Evolutionary conservation across 768 basidiomycete genomes (phyloP).

Genomic region (Macrolepiota fuliginosa): DNA sequence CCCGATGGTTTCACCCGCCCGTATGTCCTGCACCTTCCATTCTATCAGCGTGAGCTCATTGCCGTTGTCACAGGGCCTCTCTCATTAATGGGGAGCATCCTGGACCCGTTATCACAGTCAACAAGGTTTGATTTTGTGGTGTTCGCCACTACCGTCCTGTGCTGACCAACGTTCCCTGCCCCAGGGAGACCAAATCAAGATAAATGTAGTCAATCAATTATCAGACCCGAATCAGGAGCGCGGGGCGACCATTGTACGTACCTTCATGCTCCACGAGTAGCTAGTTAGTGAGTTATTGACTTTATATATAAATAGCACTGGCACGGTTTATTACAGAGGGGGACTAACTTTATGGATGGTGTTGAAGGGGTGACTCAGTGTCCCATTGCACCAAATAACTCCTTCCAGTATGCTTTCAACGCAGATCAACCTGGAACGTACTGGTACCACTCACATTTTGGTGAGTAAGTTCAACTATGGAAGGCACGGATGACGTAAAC

Average conservation of each 20-base stretch:
- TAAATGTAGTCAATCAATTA: too few species aligned
- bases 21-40: conserved; percentile 2
- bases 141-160: background rate
- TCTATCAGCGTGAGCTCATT: background rate
- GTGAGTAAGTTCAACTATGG: background rate
- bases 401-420: conserved; percentile 37
- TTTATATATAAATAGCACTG: conserved; percentile 35
- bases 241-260: conserved; percentile 45
- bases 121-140: background rate
- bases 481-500: background rate
- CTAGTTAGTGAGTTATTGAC: background rate
- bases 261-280: too few species aligned
- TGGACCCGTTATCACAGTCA: too few species aligned
- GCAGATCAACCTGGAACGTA: conserved; percentile 41
- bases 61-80: too few species aligned
- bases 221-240: conserved; percentile 36
- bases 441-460: conserved; percentile 33
- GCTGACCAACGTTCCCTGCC: background rate
- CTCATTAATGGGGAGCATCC: too few species aligned
- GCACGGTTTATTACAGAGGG: conserved; percentile 38
- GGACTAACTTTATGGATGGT: conserved; percentile 39
- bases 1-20: conserved; percentile 15
- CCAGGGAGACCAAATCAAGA: conserved; percentile 36
- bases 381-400: conserved; percentile 35
- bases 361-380: conserved; percentile 36